Evolutionary conservation across 805 yeast genomes (phyloP), one percentile per base, ranked within the genome.

Genomic region (Scheffersomyces ergatensis): DNA sequence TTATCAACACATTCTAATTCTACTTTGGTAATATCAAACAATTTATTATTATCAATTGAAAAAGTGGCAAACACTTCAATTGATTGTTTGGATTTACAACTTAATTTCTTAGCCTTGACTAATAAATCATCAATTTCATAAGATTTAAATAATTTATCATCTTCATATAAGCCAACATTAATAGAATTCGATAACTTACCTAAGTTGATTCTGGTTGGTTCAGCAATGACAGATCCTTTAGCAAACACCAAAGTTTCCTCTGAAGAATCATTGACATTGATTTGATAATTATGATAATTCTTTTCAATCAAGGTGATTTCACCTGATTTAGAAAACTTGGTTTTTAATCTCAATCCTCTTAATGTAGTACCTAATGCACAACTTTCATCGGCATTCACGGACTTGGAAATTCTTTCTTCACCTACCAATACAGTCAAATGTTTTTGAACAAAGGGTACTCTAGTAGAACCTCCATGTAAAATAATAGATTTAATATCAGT

Each of bases 361-460:
- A 85, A 67, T n/a, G 96, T 80, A 2, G 95, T 80, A 37, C 99
- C 99, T 52, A 87, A 73, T 12, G 88, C 96, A 38, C 88, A 88
- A 34, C 97, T 82, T 67, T 93, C 99, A 63, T 93, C 99, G 0
- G 99, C 93, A 62, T 93, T 93, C 34, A 93, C 95, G 38, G 83
- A 87, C 60, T 83, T 89, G 17, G 95, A 74, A 30, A 90, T 70
- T 45, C 57, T 66, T 2, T 78, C 83, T 15, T 78, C 78, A 1
- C 84, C 88, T 32, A 83, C 65, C 33, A 80, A 67, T 2, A 75
- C 57, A 2, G 58, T 46, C 43, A 88, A 65, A 39, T 74, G 77
- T 42, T 77, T 73, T 62, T 89, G 93, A 35, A 93, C 85, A 54
- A 85, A 75, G 13, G 99, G 99, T 23, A 89, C 86, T 59, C 99